phyloP scores from a whole-genome alignment of 2,329 filamentous ascomycete genomes.

The Colletotrichum liriopes region DNA sequence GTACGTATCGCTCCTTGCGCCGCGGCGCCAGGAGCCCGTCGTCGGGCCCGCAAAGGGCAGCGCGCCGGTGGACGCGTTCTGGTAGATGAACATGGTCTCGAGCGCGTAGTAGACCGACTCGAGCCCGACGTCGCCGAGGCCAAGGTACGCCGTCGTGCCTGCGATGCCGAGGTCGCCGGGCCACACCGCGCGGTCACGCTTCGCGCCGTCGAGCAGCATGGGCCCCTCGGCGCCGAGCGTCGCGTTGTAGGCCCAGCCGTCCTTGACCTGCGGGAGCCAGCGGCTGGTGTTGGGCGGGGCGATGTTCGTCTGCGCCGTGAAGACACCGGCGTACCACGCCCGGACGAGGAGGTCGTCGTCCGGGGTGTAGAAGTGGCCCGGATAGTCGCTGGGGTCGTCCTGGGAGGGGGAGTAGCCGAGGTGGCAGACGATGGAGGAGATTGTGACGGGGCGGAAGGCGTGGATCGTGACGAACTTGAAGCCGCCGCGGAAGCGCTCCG shows the following conservation, averaged over 20 bases:
- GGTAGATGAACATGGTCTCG: slow-evolving; percentile 57
- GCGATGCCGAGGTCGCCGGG: slow-evolving; percentile 72
- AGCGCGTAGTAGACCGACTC: slow-evolving; percentile 64
- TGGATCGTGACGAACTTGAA: slow-evolving; percentile 61
- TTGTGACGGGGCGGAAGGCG: slow-evolving; percentile 44
- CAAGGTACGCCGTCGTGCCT: slow-evolving; percentile 64
- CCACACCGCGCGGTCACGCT: slow-evolving; percentile 70
- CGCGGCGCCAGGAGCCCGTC: slow-evolving; percentile 43
- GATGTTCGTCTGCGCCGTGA: slow-evolving; percentile 53
- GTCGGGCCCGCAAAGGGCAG: slow-evolving; percentile 47
- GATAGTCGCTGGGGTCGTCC: slow-evolving; percentile 59
- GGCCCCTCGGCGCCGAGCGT: slow-evolving; percentile 51
- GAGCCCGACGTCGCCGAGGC: slow-evolving; percentile 62
- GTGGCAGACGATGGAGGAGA: slow-evolving; percentile 49
- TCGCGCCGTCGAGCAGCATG: slow-evolving; percentile 65
- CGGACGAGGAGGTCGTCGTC: slow-evolving; percentile 63
- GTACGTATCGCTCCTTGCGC: slow-evolving; percentile 45
- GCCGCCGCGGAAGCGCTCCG: slow-evolving; percentile 57
- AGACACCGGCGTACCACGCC: slow-evolving; percentile 61
- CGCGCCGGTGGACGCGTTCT: slow-evolving; percentile 47
- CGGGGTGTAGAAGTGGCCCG: slow-evolving; percentile 60
- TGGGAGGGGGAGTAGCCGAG: slow-evolving; percentile 51
- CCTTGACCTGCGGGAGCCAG: slow-evolving; percentile 54
- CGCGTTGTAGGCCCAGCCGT: slow-evolving; percentile 56
- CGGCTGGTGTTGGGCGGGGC: slow-evolving; percentile 52